Evolutionary conservation across 192 early-diverging fungal genomes (phyloP), one percentile per base, ranked within the genome.

Genomic region (Gryganskiella cystojenkinii): DNA sequence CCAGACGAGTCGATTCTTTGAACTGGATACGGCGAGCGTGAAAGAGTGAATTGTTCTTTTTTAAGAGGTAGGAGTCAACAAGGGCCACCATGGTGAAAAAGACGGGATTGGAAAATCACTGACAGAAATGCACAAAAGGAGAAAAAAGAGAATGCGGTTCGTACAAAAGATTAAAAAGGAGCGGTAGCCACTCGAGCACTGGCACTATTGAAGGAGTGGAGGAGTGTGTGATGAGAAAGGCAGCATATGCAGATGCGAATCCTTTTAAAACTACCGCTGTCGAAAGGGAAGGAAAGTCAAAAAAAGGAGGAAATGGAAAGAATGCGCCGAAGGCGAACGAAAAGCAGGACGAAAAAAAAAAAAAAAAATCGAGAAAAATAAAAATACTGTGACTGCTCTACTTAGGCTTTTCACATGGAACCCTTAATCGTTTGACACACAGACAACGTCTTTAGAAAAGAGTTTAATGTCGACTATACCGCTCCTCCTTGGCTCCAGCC

Each of bases 11-110:
- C 11, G 87, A 86, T 61, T 82, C 67, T 4, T 85, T 84, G 55
- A 91, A 91, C 54, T 90, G 86, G 27, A 91, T 86, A 52, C 90
- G 84, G 31, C 90, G 87, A 9, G 72, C 72, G 43, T 76, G 72
- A 44, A 76, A 76, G 14, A 59, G 59, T 3, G 62, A 43, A 28
- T 76, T 76, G 45, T 58, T 68, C 60, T 76, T 76, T 42, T 57
- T 27, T 59, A 76, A 27, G 28, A 76, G 72, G 31, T 68, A 52
- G 11, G 72, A 60, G 43, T 76, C 72, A 19, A 76, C 64, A 15
- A 63, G 2, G 8, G 70, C 43, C 6, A 71, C 70, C 70, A 71
- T 71, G 19, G 22, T 40, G 37, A 5, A 40, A 13, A 40, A 13
- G 37, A 40, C 7, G 13, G 13, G 13, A 40, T 5, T 40, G 37